A percentile compares a stretch with the other conserved stretches of the same genome.
Conservation (phyloP, 192 early-diverging fungal species). For the Powellomyces hirtus region DNA sequence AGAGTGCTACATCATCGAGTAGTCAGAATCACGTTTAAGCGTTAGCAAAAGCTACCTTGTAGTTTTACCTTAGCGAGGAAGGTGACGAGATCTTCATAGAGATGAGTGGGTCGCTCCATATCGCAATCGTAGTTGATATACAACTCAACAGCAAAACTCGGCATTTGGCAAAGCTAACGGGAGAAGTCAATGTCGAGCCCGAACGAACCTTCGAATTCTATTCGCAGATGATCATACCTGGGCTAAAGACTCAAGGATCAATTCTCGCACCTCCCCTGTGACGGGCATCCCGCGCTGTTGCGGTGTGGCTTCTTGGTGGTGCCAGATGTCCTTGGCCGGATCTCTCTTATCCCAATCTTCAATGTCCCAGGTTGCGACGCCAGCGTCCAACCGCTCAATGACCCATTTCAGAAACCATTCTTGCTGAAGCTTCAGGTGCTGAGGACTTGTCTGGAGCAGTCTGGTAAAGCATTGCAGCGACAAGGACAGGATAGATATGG, state of each 20-base stretch:
- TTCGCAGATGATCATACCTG: conserved; percentile 32
- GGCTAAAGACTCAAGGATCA: conserved; percentile 76
- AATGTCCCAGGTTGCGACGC: conserved; percentile 52
- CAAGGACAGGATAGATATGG: conserved; percentile 51
- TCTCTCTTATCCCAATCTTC: conserved; percentile 33
- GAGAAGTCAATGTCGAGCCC: neutral
- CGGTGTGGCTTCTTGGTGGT: neutral
- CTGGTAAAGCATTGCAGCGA: conserved; percentile 64
- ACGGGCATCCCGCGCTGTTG: conserved; percentile 37
- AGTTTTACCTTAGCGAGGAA: conserved; percentile 77
- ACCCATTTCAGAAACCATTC: conserved; percentile 68
- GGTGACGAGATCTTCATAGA: conserved; percentile 82
- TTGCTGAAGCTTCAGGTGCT: conserved; percentile 72
- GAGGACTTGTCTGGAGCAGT: conserved; percentile 67
- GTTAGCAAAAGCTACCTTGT: neutral
- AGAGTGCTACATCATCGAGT: conserved; percentile 33
- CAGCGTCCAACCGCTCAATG: conserved; percentile 45
- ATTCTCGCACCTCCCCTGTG: conserved; percentile 78
- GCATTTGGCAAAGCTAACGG: conserved; percentile 62
- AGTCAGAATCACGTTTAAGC: neutral
- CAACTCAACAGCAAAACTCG: conserved; percentile 78
- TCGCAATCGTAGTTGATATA: conserved; percentile 96
- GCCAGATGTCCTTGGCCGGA: neutral
- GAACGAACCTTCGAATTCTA: neutral
- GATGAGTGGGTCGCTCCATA: conserved; percentile 66